phyloP scores from a whole-genome alignment of 257 asterid genomes.

The Catharanthus roseus region DNA sequence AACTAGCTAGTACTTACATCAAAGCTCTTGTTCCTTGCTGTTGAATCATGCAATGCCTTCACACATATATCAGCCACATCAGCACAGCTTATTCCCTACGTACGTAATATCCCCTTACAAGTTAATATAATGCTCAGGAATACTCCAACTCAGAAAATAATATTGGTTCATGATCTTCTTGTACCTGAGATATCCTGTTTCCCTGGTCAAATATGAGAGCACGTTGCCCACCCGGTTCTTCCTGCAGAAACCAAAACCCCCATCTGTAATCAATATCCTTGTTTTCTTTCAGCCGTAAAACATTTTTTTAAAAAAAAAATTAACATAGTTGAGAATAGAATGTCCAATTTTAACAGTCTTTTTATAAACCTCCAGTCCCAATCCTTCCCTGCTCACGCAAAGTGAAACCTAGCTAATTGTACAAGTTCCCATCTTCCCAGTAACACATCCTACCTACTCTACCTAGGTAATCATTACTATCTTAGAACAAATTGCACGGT shows the following conservation, averaged over 20 bases:
- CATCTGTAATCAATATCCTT: not conserved
- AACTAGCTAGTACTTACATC: conserved; percentile 67
- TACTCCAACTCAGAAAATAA: not conserved
- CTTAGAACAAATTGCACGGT: not conserved
- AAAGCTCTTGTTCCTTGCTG: conserved; percentile 98
- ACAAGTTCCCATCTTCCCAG: not conserved
- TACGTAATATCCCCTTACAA: not conserved
- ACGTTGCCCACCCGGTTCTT: conserved; percentile 99
- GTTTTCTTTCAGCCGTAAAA: no score
- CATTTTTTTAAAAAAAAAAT: no score
- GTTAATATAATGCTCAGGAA: conserved; percentile 16
- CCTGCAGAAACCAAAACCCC: conserved; percentile 40
- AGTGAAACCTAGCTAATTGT: not conserved
- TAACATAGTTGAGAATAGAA: no score
- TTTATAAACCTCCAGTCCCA: not conserved
- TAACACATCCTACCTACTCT: not conserved
- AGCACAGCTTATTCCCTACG: conserved; percentile 95
- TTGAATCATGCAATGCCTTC: conserved; percentile 91
- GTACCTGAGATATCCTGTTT: conserved; percentile 90
- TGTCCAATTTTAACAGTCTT: not conserved
- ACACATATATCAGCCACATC: conserved; percentile 98
- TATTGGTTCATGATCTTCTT: no score
- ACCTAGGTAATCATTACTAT: not conserved
- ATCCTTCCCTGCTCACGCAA: not conserved
- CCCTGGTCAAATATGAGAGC: conserved; percentile 97